These are phyloP conservation scores for Cerrena zonata DNA, from an alignment of 1,284 basidiomycete species.

Conservation along the genomic window DNA sequence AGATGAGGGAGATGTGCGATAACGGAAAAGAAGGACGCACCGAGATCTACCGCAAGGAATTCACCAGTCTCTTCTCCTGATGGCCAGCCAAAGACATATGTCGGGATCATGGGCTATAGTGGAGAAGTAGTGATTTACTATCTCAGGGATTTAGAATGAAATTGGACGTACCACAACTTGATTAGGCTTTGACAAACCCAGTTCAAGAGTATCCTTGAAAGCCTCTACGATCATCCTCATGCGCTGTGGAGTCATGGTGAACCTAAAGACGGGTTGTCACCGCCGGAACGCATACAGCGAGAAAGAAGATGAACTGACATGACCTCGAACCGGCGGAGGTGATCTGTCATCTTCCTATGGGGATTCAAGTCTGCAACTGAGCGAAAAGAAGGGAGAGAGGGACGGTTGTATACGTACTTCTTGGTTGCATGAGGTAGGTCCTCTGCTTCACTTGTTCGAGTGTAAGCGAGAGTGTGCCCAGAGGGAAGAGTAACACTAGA, in stretches of 20 bases:
- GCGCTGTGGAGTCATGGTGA: slow-evolving; percentile 83
- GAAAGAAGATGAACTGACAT: slow-evolving; percentile 42
- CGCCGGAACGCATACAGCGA: not conserved
- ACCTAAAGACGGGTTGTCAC: slow-evolving; percentile 38
- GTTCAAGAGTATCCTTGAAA: slow-evolving; percentile 87
- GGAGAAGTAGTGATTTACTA: slow-evolving; percentile 2
- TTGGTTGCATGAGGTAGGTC: slow-evolving; percentile 83
- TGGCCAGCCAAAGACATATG: slow-evolving; percentile 96
- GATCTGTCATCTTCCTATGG: slow-evolving; percentile 79
- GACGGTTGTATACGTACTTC: slow-evolving; percentile 44
- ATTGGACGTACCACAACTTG: slow-evolving; percentile 76
- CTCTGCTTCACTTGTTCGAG: slow-evolving; percentile 72
- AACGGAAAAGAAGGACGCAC: slow-evolving; percentile 36
- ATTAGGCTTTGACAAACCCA: slow-evolving; percentile 76
- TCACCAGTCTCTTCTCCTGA: slow-evolving; percentile 85
- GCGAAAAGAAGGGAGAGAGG: slow-evolving; percentile 8
- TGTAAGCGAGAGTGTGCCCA: slow-evolving; percentile 75
- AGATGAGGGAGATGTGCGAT: not conserved
- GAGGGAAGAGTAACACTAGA: slow-evolving; percentile 66
- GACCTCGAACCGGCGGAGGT: slow-evolving; percentile 81
- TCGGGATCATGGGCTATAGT: slow-evolving; percentile 89
- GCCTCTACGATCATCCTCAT: slow-evolving; percentile 97
- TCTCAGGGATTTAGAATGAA: not conserved
- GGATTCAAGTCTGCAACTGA: slow-evolving; percentile 20
- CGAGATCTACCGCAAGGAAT: slow-evolving; percentile 90